Base-by-base conservation (phyloP, 1,284 basidiomycete genomes). In the Pholiota adiposa region DNA sequence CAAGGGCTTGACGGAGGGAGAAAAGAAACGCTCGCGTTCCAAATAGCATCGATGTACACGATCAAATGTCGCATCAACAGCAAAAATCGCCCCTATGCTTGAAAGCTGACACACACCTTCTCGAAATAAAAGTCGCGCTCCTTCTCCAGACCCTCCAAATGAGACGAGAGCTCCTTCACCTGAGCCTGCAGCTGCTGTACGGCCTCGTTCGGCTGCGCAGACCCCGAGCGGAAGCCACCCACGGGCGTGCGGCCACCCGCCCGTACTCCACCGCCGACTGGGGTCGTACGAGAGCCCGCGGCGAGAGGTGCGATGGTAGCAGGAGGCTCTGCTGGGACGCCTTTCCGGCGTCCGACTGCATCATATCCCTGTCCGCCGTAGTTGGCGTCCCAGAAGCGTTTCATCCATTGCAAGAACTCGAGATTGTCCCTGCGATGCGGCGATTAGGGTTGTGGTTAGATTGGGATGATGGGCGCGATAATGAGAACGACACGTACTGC, bases 91-190 rank as follows among this genome's bases (percentile, higher is more conserved):
- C 36, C 36, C 36, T 38, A 38, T 7, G 7, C 7, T 38, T n/a
- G 33, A 34, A 18, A 53, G 40, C 70, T 18, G 19, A 40, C 23
- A 66, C 84, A 53, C 65, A 93, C 93, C 87, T 98, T 99, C 69
- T 92, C 89, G 78, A 98, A 99, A 79, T 99, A 99, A 75, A 99
- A 99, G 75, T 98, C 96, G 44, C 96, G 82, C 79, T 98, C 96
- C 78, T 95, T 97, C 80, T 96, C 93, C 43, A 96, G 79, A 0
- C 92, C 92, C 73, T 96, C 95, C 63, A 97, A 81, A 69, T 93
- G 90, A 1, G 82, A 74, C 57, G 88, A 87, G 80, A 98, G 83
- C 66, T 98, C 97, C 67, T 87, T 84, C 62, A 97, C 79, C 75
- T 98, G 93, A 0, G 79, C 76, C 60, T 91, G 91, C 50, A 97